Base-by-base conservation (phyloP, 2,329 filamentous ascomycete genomes). In the Diaporthe sp. region DNA sequence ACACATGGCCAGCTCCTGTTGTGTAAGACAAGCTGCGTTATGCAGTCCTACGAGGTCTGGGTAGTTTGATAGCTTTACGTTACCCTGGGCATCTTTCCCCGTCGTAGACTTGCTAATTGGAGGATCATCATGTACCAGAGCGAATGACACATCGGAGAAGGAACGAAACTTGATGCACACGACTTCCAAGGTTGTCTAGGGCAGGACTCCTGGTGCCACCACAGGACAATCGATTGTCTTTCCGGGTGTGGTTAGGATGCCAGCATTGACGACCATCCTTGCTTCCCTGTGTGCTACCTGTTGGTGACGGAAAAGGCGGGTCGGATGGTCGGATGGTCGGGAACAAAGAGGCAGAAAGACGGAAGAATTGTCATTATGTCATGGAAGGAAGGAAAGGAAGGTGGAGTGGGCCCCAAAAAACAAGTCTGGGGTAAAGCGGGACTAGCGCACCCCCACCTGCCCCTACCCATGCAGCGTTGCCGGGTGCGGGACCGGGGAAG, bases 311-410 rank as follows among this genome's bases (percentile, higher is more conserved):
- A 37, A 13, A 47, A 34, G 42, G 47, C 31, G 65, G 22, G n/a
- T 68, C 44, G 63, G 63, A 67, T n/a, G 31, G 65, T 53, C 65
- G 65, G 65, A 53, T 53, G 47, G 65, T 53, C 31, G 65, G 47
- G 28, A 7, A 31, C 8, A 51, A 15, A 53, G 49, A 53, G 20
- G n/a, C 10, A 51, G 63, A 37, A 12, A 22, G 47, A 68, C 20
- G 22, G 44, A 53, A 6, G 34, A 20, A 68, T 25, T 39, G 31
- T 68, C 31, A 53, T 53, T 53, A 68, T 68, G 65, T 68, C 47
- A 68, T 68, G 10, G 22, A 63, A 22, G 60, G 60, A 65, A 63
- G 37, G 58, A 25, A 25, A 28, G 58, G 44, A 49, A 15, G 42
- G 25, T 34, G 44, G 28, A 25, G 47, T 20, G 28, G 65, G 47